phyloP scores from a whole-genome alignment of 768 basidiomycete genomes.

The Leucogyrophana mollusca region DNA sequence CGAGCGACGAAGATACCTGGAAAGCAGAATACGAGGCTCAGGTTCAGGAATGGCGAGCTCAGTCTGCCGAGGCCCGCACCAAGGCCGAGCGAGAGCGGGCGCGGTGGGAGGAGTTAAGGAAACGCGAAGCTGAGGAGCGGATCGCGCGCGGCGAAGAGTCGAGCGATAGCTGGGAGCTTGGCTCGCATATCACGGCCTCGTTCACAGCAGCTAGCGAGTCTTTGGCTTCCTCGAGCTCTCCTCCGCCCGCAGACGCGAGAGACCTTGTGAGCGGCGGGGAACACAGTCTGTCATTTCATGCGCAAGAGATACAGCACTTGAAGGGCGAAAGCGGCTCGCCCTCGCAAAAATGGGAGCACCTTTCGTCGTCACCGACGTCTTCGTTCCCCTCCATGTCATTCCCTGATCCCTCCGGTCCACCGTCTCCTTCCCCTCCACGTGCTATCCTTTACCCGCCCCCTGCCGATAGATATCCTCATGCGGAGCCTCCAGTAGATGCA shows the following conservation, averaged over 20 bases:
- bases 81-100: conserved; percentile 75
- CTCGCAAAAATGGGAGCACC: conserved; percentile 73
- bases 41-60: conserved; percentile 66
- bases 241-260: conserved; percentile 39
- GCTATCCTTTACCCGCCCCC: conserved; percentile 16
- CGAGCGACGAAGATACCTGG: conserved; percentile 48
- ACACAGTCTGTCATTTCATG: conserved; percentile 24
- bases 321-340: conserved; percentile 20
- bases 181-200: conserved; percentile 23
- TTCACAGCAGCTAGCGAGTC: conserved; percentile 14
- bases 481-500: conserved; percentile 20
- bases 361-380: conserved; percentile 53
- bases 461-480: conserved; percentile 9
- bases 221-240: conserved; percentile 22
- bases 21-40: conserved; percentile 69
- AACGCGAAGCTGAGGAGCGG: conserved; percentile 43
- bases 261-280: conserved; percentile 41
- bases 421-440: conserved; percentile 37
- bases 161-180: conserved; percentile 21
- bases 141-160: conserved; percentile 23
- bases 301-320: conserved; percentile 2
- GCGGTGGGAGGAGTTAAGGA: conserved; percentile 67
- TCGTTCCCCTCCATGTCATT: conserved; percentile 83
- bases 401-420: conserved; percentile 59
- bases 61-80: conserved; percentile 67